Evolutionary conservation across 2,329 filamentous ascomycete species (phyloP).

Genomic region (Xenoacremonium recifei): DNA sequence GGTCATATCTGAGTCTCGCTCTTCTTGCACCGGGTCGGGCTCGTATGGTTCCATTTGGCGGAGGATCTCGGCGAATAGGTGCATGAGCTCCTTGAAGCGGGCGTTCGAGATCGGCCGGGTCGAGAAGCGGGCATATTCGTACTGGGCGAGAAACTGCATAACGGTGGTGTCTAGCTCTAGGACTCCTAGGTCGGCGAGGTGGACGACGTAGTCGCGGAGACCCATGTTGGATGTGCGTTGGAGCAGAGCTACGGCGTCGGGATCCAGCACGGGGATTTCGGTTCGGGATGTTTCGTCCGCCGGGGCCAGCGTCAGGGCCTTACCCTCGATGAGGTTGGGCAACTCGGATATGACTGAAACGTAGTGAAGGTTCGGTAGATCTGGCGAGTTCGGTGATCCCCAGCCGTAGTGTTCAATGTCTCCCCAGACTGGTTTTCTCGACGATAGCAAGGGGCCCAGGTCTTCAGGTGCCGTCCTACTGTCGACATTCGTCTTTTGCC

Average conservation of each 20-base stretch:
- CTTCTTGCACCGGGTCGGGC: constrained; percentile 45
- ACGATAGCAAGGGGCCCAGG: constrained; percentile 47
- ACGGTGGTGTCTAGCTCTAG: constrained; percentile 43
- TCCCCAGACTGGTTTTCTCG: constrained; percentile 67
- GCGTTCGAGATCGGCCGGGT: constrained; percentile 63
- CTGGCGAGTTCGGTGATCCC: constrained; percentile 74
- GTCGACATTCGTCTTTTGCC: constrained; percentile 23
- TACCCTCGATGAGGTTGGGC: constrained; percentile 86
- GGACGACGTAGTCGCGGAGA: constrained; percentile 74
- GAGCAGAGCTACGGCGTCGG: constrained; percentile 67
- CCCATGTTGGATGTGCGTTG: constrained; percentile 70
- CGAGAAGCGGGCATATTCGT: constrained; percentile 86
- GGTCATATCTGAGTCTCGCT: constrained; percentile 21
- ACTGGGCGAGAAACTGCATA: constrained; percentile 68
- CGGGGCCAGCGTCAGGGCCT: constrained; percentile 82
- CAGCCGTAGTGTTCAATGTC: constrained; percentile 84
- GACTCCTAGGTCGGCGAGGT: constrained; percentile 67
- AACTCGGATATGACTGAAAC: constrained; percentile 77
- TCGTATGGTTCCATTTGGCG: constrained; percentile 70
- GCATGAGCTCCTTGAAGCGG: constrained; percentile 78
- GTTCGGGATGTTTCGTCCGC: constrained; percentile 40
- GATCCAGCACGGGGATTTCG: constrained; percentile 54
- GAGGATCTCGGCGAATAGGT: constrained; percentile 77
- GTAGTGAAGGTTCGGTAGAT: constrained; percentile 82
- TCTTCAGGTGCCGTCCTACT: constrained; percentile 38